Evolutionary conservation across 1,139 yeast species (phyloP), one percentile per base, ranked within the genome.

Genomic region (Sugiyamaella neomexicana): DNA sequence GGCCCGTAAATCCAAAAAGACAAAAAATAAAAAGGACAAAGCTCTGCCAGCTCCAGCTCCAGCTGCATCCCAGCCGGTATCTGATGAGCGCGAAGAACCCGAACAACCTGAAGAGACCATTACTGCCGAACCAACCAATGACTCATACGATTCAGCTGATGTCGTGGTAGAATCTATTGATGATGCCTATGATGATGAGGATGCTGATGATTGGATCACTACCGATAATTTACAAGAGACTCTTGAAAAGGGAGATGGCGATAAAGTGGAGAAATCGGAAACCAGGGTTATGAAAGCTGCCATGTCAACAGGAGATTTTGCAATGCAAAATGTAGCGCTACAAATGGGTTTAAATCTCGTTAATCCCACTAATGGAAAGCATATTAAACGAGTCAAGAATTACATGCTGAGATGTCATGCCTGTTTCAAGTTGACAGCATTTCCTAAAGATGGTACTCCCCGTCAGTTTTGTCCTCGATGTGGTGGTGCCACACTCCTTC

Each of bases 341-440:
- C 98, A 93, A 71, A 79, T 95, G 65, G 97, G 97, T 6, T 72
- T 93, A 52, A 86, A 88, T 61, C 76, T 93, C 62, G 86, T 95
- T 81, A 91, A 91, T 69, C 80, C 89, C 32, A 80, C 83, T 75
- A 83, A 93, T 1, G 99, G 99, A 23, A 76, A 84, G 61, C 90
- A 86, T 65, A 90, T 93, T 72, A 86, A 82, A 63, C 81, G 89
- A 68, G 88, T 93, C 48, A 81, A 96, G 70, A 89, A 86, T 71
- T 90, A 89, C 70, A 91, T 91, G 97, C 80, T 89, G 67, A 80
- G 99, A 71, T 93, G 99, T 70, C 97, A 93, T 70, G 99, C 97
- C 0, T 93, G 99, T 72, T 95, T 93, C 80, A 76, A 81, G 58
- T 75, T 90, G 67, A 76, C 86, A 8, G 93, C 95, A 7, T 77